Evolutionary conservation across 192 early-diverging fungal species (phyloP), one percentile per base, ranked within the genome.

Genomic region (Podila epicladia): DNA sequence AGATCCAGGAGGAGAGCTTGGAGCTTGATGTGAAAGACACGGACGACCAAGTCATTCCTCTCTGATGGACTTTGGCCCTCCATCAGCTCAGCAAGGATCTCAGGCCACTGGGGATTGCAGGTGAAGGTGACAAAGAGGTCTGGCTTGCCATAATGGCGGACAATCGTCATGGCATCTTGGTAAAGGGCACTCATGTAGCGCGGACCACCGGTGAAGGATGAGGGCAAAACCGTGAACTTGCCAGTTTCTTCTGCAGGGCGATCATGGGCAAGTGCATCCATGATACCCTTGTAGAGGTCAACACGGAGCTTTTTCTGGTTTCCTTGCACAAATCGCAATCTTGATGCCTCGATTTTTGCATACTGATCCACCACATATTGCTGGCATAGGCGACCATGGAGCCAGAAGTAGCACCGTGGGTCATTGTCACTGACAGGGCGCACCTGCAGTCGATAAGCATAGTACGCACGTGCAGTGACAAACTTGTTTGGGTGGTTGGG

Each of bases 121-220:
- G 73, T 86, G 35, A 86, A 73, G 19, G 78, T 86, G 22, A 82
- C 68, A 53, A 86, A 86, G 9, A 84, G 48, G 62, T 84, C 71
- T 0, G 80, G 84, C 57, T 82, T 85, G 1, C 82, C 76, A 62
- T 62, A 58, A 13, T 37, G 31, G 8, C 68, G 28, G 11, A 74
- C 68, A 53, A 78, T 84, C 26, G 67, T 32, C 62, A 79, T 67
- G 0, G 71, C 59, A 69, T 78, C 68, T n/a, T 73, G 73, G 9
- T 75, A 75, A 0, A 72, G 35, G 15, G 70, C 60, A 0, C 19
- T 17, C 73, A 80, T 79, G 26, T 73, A 28, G 1, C 76, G 38
- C 2, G 66, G 76, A 0, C 76, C 69, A 26, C 76, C 72, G 55
- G 57, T 17, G 19, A 73, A 64, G 1, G 71, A 32, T 1, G 63